Conservation (phyloP, 805 yeast species). For the Lachancea dasiensis region DNA sequence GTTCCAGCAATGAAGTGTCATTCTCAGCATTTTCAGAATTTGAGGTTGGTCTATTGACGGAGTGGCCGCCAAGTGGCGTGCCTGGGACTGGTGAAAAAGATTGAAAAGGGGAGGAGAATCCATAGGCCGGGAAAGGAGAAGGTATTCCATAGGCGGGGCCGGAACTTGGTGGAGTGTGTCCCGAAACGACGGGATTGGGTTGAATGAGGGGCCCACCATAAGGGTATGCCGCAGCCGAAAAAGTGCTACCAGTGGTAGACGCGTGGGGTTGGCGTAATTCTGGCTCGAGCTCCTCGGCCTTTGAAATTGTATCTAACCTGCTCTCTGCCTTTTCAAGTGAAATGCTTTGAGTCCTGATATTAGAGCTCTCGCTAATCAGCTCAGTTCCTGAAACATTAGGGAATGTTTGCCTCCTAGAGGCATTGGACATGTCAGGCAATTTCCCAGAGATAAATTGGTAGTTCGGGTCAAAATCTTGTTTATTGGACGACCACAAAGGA, state of each 20-base stretch:
- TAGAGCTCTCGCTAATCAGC: constrained; percentile 8
- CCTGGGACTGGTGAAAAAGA: constrained; percentile 30
- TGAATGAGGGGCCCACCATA: constrained; percentile 30
- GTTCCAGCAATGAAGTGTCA: not conserved
- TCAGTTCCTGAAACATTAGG: constrained; percentile 27
- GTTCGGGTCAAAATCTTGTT: constrained; percentile 6
- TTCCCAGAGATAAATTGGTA: constrained; percentile 5
- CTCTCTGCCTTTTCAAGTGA: constrained; percentile 23
- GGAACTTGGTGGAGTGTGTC: constrained; percentile 21
- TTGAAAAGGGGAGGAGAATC: constrained; percentile 31
- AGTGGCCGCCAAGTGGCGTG: constrained; percentile 13
- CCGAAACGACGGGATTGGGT: constrained; percentile 26
- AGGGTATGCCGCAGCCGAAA: constrained; percentile 31
- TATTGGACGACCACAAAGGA: constrained; percentile 8
- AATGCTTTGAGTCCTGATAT: constrained; percentile 27
- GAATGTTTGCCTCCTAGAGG: constrained; percentile 33
- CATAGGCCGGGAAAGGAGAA: constrained; percentile 32
- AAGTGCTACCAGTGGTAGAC: constrained; percentile 12
- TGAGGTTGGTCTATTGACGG: constrained; percentile 1
- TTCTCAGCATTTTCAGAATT: constrained; percentile 1
- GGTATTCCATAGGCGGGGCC: constrained; percentile 24
- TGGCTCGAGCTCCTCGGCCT: constrained; percentile 2
- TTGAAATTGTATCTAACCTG: constrained; percentile 2
- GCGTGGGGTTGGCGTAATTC: constrained; percentile 3
- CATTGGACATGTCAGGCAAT: constrained; percentile 4